Percentiles rank a stretch among this genome's conserved stretches.
Conservation (phyloP, 768 basidiomycete species). For the Candolleomyces efflorescens region DNA sequence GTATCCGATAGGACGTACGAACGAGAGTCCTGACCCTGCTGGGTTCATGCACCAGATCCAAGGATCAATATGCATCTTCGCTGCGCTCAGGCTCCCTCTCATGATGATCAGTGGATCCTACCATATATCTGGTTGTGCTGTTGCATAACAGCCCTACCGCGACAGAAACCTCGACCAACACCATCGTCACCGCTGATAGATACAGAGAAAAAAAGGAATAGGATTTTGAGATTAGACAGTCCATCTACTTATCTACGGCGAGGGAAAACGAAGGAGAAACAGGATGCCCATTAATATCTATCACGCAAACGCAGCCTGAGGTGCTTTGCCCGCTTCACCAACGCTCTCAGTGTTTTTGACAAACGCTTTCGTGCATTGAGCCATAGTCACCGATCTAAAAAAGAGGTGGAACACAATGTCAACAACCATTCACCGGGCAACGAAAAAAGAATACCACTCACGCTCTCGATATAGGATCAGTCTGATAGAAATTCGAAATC, state of each 20-base stretch:
- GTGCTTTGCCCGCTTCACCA: conserved; percentile 44
- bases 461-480: conserved; percentile 92
- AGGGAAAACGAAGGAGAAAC: not conserved
- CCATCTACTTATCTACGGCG: not conserved
- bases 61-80: too few relatives aligned
- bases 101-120: too few relatives aligned
- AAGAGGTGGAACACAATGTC: not conserved
- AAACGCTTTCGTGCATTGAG: conserved; percentile 86
- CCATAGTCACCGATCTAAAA: conserved; percentile 89
- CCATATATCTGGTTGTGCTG: too few relatives aligned
- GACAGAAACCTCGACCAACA: too few relatives aligned
- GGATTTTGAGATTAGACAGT: not conserved
- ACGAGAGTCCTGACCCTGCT: too few relatives aligned
- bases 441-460: conserved; percentile 38
- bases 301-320: conserved; percentile 41
- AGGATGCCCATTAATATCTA: conserved; percentile 3
- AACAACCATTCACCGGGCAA: not conserved
- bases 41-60: too few relatives aligned
- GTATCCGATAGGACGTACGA: too few relatives aligned
- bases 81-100: too few relatives aligned
- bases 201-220: too few relatives aligned
- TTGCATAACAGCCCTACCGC: too few relatives aligned
- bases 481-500: conserved; percentile 92
- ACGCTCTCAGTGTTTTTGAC: conserved; percentile 70
- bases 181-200: too few relatives aligned